Conservation (phyloP, 2,329 filamentous ascomycete genomes). For the Capronia coronata region DNA sequence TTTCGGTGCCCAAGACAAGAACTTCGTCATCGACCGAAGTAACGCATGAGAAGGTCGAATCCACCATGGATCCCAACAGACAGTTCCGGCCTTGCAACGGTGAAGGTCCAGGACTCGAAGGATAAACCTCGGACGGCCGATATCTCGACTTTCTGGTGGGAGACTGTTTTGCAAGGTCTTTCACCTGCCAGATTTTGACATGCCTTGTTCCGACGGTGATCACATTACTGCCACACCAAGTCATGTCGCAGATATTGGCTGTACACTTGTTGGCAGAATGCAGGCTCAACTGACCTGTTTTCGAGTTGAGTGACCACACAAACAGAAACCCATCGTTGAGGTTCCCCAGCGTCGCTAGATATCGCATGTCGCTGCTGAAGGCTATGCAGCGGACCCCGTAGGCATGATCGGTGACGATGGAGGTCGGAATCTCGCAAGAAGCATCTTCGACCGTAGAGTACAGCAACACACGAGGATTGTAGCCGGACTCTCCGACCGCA, state of each 20-base stretch:
- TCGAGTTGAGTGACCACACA: constrained; percentile 80
- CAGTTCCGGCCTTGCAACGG: constrained; percentile 82
- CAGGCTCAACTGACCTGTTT: constrained; percentile 70
- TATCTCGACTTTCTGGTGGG: constrained; percentile 56
- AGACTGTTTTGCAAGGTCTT: constrained; percentile 43
- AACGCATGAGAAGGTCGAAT: constrained; percentile 76
- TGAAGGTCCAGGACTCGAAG: constrained; percentile 49
- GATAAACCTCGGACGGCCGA: constrained; percentile 33
- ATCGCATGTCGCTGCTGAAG: constrained; percentile 81
- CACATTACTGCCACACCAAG: constrained; percentile 79
- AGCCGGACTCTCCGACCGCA: constrained; percentile 91
- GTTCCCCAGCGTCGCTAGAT: constrained; percentile 78
- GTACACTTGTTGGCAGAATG: constrained; percentile 90
- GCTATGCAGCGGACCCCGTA: constrained; percentile 83
- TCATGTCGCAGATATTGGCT: constrained; percentile 74
- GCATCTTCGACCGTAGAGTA: constrained; percentile 72
- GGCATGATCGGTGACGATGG: constrained; percentile 80
- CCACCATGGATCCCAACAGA: constrained; percentile 70
- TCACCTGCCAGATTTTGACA: constrained; percentile 82
- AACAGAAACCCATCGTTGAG: constrained; percentile 92
- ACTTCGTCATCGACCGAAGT: constrained; percentile 64
- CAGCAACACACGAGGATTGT: constrained; percentile 82
- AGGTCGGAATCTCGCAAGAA: constrained; percentile 73
- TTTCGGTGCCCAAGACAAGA: constrained; percentile 78
- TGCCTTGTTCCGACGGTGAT: constrained; percentile 85